Evolutionary conservation across 805 yeast species (phyloP), one percentile per base, ranked within the genome.

Genomic region (Peterozyma xylosa): DNA sequence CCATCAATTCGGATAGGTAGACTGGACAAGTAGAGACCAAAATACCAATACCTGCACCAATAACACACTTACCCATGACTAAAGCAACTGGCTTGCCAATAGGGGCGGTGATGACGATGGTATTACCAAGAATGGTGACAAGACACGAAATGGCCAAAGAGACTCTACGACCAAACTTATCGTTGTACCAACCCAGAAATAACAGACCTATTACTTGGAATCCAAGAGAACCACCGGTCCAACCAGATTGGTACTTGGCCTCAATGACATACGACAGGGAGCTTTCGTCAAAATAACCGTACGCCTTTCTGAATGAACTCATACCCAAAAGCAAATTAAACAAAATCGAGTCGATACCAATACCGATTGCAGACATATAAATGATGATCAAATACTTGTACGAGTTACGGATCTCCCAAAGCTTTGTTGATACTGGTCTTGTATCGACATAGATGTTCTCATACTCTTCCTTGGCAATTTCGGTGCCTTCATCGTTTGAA

Each of bases 191-290:
- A 39, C 42, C 42, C n/a, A 34, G 13, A 17, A 39, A 14, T 11
- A 39, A 21, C 11, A 17, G 15, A 39, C 42, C 42, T 11, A 32
- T 15, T 18, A 39, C 16, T 34, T 39, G 42, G 5, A 17, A n/a
- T 11, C 21, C 42, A 15, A 15, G 17, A 34, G 37, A 29, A 11
- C 42, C 42, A n/a, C 37, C 42, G 35, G 29, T 39, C 42, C 42
- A 39, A 10, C 42, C 37, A 17, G 42, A 39, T 21, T 39, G 42
- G 27, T 39, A 29, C 11, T n/a, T 30, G n/a, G 42, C 36, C 13
- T 29, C n/a, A 21, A 39, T 32, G 37, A 39, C 42, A 14, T 17
- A 39, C 15, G 17, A 13, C 21, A n/a, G 37, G n/a, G 36, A 9
- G 16, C 17, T 17, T 14, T 39, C 42, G 21, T 39, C 33, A 16